phyloP scores from a whole-genome alignment of 768 basidiomycete genomes.

The Leccinum pellstonianum region DNA sequence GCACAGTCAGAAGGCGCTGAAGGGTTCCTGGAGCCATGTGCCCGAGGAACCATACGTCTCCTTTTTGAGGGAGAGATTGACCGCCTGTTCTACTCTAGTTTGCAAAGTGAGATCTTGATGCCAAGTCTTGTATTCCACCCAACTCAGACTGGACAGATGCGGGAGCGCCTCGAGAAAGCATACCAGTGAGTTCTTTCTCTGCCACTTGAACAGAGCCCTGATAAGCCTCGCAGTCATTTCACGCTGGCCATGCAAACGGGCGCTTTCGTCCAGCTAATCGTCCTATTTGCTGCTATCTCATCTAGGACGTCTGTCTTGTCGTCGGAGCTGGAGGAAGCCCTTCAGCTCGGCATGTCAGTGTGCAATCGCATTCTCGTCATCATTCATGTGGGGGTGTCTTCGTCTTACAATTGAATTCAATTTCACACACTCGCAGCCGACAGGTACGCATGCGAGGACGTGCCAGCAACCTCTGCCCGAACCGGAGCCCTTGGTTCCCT shows the following conservation, averaged over 20 bases:
- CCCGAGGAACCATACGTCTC: constrained; percentile 43
- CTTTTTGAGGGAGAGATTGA: constrained; percentile 37
- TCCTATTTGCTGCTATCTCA: constrained; percentile 59
- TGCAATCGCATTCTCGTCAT: constrained; percentile 30
- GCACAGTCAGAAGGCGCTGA: constrained; percentile 49
- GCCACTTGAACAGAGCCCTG: background rate
- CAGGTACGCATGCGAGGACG: background rate
- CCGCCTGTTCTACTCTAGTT: constrained; percentile 38
- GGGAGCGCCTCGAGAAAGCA: constrained; percentile 44
- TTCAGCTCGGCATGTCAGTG: constrained; percentile 31
- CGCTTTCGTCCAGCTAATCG: constrained; percentile 67
- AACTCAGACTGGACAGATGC: constrained; percentile 38
- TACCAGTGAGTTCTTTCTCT: constrained; percentile 45
- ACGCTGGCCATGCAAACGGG: constrained; percentile 65
- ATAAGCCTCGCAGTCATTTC: constrained; percentile 47
- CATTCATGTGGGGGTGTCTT: constrained; percentile 32
- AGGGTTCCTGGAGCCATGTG: constrained; percentile 62
- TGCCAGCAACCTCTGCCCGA: constrained; percentile 1
- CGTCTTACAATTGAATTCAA: background rate
- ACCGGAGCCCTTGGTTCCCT: background rate
- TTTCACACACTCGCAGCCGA: constrained; percentile 20
- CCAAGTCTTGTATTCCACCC: background rate
- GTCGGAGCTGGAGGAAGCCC: constrained; percentile 41
- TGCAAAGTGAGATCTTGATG: constrained; percentile 41
- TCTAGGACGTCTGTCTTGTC: constrained; percentile 54